Evolutionary conservation across 305 asterid species (phyloP).

Genomic region (Fraxinus xanthoxyloides): DNA sequence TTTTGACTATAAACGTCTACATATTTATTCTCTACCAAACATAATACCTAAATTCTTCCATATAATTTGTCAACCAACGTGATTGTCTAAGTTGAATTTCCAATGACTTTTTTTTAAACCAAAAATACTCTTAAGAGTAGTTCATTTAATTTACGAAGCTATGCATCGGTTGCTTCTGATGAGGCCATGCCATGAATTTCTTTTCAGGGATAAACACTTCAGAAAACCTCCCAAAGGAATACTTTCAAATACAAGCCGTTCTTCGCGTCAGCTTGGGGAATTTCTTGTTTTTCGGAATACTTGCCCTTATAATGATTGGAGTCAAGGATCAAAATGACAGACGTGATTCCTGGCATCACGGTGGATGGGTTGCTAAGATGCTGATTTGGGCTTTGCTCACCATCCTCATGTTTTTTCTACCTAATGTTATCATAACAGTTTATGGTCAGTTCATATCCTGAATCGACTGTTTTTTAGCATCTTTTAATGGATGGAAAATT

Average conservation of each 20-base stretch:
- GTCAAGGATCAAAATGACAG: constrained; percentile 86
- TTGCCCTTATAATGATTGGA: constrained; percentile 83
- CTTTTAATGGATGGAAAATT: not conserved
- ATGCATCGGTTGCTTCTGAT: not conserved
- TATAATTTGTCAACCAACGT: not conserved
- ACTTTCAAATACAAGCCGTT: constrained; percentile 83
- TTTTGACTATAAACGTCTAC: not conserved
- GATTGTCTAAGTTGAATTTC: not conserved
- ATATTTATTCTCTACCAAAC: not conserved
- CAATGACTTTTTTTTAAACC: not conserved
- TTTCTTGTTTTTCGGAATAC: constrained; percentile 76
- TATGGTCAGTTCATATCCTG: constrained; percentile 50
- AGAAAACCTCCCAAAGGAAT: constrained; percentile 62
- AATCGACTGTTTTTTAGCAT: not conserved
- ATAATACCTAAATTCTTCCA: not conserved
- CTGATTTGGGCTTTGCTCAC: constrained; percentile 71
- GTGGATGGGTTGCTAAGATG: constrained; percentile 82
- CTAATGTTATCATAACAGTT: constrained; percentile 52
- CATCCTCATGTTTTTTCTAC: constrained; percentile 85
- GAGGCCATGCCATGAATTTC: constrained; percentile 20
- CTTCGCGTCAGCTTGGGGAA: constrained; percentile 96
- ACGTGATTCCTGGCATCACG: constrained; percentile 87
- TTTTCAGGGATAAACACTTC: constrained; percentile 80
- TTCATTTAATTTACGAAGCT: not conserved
- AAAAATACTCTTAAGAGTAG: not conserved